Evolutionary conservation across 768 basidiomycete species (phyloP), one percentile per base, ranked within the genome.

Genomic region (Cytidiella melzeri): DNA sequence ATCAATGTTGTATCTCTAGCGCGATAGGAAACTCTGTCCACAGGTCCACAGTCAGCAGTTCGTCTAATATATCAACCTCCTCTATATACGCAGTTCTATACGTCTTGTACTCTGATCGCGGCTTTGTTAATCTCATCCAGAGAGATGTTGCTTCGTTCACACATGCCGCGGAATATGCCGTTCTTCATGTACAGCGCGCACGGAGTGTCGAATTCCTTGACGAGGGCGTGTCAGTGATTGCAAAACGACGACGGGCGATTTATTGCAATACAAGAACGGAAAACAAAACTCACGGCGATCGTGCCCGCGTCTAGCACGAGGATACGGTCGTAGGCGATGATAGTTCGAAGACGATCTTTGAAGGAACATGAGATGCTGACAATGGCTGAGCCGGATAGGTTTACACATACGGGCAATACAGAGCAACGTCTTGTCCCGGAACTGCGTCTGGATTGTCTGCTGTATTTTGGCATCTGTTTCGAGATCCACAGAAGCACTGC

Each of bases 221-320:
- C 2, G 41, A 13, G 5, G n/a, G 41, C 19, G 13, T 39, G 15
- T 7, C 4, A 11, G 18, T 20, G 12, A 36, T 19, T 3, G 26
- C 25, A 13, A 12, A 37, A 13, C 19, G 3, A 19, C 21, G 28
- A 15, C 30, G 30, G 9, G 30, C 30, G 30, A n/a, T n/a, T n/a
- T n/a, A n/a, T n/a, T n/a, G n/a, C n/a, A n/a, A n/a, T n/a, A n/a
- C n/a, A n/a, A n/a, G n/a, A n/a, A n/a, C n/a, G n/a, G n/a, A n/a
- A 11, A 4, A 11, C 12, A 10, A 20, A 30, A 28, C 75, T 65
- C 37, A 79, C 77, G 21, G 69, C 71, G 37, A 87, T 77, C 6
- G 66, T 67, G 1, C 87, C 85, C 19, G 74, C 72, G 50, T 83
- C 79, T 56, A 88, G 73, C 6, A 88, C 85, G 36, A 85, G 68